Evolutionary conservation across 139 green algal genomes (phyloP), one percentile per base, ranked within the genome.

Genomic region (Chlorella sp.): DNA sequence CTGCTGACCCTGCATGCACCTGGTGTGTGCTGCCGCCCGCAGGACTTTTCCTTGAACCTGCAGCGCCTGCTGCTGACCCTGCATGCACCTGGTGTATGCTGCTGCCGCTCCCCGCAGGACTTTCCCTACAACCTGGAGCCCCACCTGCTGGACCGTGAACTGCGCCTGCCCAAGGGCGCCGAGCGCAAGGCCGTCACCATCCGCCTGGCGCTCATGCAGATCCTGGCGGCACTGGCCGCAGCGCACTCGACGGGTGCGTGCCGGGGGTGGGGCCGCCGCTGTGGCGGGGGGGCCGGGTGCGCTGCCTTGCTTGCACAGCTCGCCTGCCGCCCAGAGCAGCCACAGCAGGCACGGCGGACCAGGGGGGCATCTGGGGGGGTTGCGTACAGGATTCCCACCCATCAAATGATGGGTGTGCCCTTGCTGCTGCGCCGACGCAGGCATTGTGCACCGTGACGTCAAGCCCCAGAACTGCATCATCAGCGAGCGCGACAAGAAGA

Each of bases 401-500:
- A 55, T 17, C 42, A 26, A 17, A 10, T 55, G 10, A 55, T 55
- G 51, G 27, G 5, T 62, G 5, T n/a, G 51, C 5, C 51, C 14
- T 1, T 33, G n/a, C n/a, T n/a, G n/a, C n/a, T n/a, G n/a, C n/a
- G n/a, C n/a, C n/a, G n/a, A n/a, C 34, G 31, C 73, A 82, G 88
- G 88, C 67, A 92, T 96, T 64, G 90, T 97, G 23, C 93, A 96
- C 77, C 84, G 93, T n/a, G 93, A 97, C 80, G 68, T 97, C 33
- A 97, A 97, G 81, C 93, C 93, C 0, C 88, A 95, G 80, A 97
- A 97, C 84, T 85, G 81, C 31, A 93, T 97, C 60, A 27, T 97
- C 14, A 86, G 76, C 14, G 32, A 65, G 17, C 30, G 55, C 34
- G 83, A 91, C 51, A 72, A 71, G 35, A 76, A 84, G 65, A 73